Conservation (phyloP, 768 basidiomycete species). For the Lentinula aciculospora region DNA sequence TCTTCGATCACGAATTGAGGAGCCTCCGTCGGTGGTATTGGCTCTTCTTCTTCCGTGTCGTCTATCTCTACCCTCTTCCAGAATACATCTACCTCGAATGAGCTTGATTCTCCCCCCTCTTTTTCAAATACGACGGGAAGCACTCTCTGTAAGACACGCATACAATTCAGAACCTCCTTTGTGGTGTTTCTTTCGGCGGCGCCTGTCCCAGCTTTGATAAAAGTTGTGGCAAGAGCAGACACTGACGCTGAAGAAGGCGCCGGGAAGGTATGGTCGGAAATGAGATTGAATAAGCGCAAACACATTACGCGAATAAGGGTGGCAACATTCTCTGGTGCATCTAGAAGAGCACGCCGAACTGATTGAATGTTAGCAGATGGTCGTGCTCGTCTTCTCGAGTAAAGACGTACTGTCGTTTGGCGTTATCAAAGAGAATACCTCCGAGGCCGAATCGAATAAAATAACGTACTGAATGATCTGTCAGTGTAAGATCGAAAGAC, state of each 20-base stretch:
- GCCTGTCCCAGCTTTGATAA: slow-evolving; percentile 49
- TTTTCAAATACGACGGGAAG: slow-evolving; percentile 86
- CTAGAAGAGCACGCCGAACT: slow-evolving; percentile 80
- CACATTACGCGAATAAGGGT: slow-evolving; percentile 73
- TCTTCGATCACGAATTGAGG: slow-evolving; percentile 90
- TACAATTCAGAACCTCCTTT: slow-evolving; percentile 85
- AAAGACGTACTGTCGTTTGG: slow-evolving; percentile 73
- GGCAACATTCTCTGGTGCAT: slow-evolving; percentile 82
- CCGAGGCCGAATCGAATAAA: slow-evolving; percentile 85
- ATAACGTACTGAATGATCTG: slow-evolving; percentile 57
- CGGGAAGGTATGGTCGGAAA: slow-evolving; percentile 80
- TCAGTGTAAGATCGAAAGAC: neutral
- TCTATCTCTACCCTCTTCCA: slow-evolving; percentile 68
- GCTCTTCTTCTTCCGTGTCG: slow-evolving; percentile 23
- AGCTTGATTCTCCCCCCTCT: slow-evolving; percentile 56
- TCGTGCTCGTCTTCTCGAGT: slow-evolving; percentile 1
- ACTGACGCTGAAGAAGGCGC: slow-evolving; percentile 49
- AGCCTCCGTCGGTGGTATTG: slow-evolving; percentile 14
- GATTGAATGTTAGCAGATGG: slow-evolving; percentile 10
- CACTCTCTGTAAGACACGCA: slow-evolving; percentile 85
- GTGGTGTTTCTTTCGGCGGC: slow-evolving; percentile 60
- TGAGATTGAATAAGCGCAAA: slow-evolving; percentile 63
- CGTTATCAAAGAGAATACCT: slow-evolving; percentile 86
- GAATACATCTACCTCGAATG: slow-evolving; percentile 74
- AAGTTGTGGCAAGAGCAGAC: slow-evolving; percentile 60